These are phyloP conservation scores for Astragalus glycyphyllos DNA, from an alignment of 306 rosid genomes.

Conservation along the genomic window DNA sequence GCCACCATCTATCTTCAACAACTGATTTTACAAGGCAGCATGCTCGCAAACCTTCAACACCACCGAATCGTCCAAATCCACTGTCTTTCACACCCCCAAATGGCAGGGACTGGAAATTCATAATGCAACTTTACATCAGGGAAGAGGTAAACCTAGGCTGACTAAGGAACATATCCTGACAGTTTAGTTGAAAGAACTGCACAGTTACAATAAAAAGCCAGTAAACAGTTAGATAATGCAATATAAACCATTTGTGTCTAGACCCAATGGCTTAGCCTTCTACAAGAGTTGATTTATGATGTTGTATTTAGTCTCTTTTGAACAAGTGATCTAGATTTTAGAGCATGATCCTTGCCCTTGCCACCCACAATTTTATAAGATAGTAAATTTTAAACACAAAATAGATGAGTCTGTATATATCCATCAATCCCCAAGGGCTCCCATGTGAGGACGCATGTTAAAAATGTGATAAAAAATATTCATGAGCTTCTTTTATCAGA, in stretches of 20 bases:
- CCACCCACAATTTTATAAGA: not conserved
- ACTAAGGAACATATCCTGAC: constrained; percentile 6
- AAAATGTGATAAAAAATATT: not conserved
- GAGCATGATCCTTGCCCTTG: not conserved
- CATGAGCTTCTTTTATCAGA: not conserved
- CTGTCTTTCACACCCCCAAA: constrained; percentile 95
- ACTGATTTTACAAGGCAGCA: constrained; percentile 96
- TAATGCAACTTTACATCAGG: constrained; percentile 37
- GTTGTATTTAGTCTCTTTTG: not conserved
- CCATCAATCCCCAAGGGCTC: not conserved
- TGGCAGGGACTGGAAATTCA: constrained; percentile 84
- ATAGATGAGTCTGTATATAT: not conserved
- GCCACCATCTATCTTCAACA: constrained; percentile 98
- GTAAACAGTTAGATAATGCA: not conserved
- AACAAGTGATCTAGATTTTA: not conserved
- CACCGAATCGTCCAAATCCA: constrained; percentile 96
- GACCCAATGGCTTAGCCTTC: not conserved
- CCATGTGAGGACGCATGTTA: not conserved
- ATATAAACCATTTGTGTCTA: not conserved
- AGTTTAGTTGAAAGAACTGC: constrained; percentile 39
- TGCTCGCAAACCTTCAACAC: constrained; percentile 91
- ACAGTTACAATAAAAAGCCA: constrained; percentile 12
- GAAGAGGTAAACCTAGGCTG: constrained; percentile 27
- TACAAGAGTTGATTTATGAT: not conserved
- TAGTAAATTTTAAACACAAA: not conserved